These are phyloP conservation scores for Arabidopsis suecica DNA, from an alignment of 345 rosid species.

Conservation along the genomic window DNA sequence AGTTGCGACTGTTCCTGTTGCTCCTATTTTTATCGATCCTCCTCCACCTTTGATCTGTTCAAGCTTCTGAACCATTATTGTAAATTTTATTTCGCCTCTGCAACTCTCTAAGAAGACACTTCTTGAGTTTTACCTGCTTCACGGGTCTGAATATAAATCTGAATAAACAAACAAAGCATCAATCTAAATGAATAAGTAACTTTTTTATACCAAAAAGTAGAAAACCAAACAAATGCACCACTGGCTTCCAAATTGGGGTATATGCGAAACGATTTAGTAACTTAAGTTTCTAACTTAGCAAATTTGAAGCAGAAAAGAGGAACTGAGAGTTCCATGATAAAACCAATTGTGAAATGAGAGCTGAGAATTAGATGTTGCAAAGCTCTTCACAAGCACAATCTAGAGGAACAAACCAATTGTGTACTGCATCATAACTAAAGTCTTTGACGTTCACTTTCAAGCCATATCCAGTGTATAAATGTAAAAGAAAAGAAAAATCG, in stretches of 20 bases:
- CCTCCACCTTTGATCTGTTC: conserved; percentile 84
- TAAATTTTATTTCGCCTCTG: conserved; percentile 29
- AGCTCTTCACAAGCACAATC: conserved; percentile 8
- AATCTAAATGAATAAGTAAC: background rate
- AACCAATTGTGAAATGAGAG: background rate
- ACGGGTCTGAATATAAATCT: conserved; percentile 2
- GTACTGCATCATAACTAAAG: background rate
- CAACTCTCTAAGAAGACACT: conserved; percentile 14
- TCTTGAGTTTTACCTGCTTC: conserved; percentile 28
- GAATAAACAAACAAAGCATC: conserved; percentile 7
- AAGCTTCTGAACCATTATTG: conserved; percentile 71
- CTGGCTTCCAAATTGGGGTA: no score
- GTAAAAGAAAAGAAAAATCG: conserved; percentile 5
- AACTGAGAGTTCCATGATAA: background rate
- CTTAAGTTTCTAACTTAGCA: background rate
- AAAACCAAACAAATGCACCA: background rate
- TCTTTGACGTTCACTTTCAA: conserved; percentile 1
- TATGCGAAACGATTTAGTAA: background rate
- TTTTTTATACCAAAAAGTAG: background rate
- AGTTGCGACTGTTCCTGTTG: conserved; percentile 81
- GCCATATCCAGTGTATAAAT: background rate
- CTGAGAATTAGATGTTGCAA: conserved; percentile 6
- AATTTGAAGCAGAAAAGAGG: background rate
- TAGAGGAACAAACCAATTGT: background rate
- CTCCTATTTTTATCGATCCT: conserved; percentile 84